Percentiles rank a stretch among this genome's conserved stretches.
These are phyloP conservation scores for Durusdinium trenchii DNA, from an alignment of 73 alveolate species.

Conservation along the genomic window DNA sequence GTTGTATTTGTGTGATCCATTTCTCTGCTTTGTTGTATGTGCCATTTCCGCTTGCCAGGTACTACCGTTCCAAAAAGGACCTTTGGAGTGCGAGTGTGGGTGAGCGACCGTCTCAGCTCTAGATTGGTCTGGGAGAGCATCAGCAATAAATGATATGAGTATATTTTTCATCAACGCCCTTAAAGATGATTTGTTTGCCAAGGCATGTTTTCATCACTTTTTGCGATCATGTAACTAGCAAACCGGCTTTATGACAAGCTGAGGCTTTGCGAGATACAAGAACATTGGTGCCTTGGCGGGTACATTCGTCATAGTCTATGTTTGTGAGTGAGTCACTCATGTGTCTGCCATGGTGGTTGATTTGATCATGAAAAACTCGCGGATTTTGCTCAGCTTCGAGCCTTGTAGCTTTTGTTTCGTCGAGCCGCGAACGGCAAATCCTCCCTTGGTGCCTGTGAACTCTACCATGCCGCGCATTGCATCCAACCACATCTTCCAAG, in stretches of 20 bases:
- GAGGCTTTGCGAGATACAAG: not conserved
- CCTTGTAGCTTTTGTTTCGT: too few relatives aligned
- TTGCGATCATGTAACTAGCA: not conserved
- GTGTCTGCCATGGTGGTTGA: not conserved
- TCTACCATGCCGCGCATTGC: too few relatives aligned
- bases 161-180: not conserved
- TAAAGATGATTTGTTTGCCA: not conserved
- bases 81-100: not conserved
- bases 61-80: not conserved
- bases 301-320: too few relatives aligned
- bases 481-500: too few relatives aligned
- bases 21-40: too few relatives aligned
- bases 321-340: not conserved
- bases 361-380: too few relatives aligned
- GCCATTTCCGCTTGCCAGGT: not conserved
- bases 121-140: slow-evolving; percentile 29
- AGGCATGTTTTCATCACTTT: not conserved
- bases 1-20: not conserved
- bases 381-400: too few relatives aligned
- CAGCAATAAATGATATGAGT: not conserved
- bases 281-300: not conserved
- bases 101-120: not conserved
- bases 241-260: not conserved
- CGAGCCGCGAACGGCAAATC: too few relatives aligned
- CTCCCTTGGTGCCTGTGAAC: not conserved